Conservation (phyloP, 345 rosid genomes). For the Carallia brachiata region DNA sequence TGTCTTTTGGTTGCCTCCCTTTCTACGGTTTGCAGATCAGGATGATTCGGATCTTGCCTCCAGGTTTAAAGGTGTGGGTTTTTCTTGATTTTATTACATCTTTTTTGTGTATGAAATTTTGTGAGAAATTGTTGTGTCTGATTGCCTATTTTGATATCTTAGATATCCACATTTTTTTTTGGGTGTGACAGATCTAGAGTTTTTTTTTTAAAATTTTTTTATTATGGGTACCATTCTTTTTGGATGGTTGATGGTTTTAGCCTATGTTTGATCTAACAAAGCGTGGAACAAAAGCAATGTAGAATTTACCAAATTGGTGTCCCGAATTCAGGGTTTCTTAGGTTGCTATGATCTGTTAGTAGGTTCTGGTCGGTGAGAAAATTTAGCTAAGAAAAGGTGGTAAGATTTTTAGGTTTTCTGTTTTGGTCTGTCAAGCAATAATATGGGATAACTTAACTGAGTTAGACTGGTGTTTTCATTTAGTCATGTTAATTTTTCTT, state of each 20-base stretch:
- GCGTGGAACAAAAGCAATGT: neutral
- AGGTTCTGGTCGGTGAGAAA: conserved; percentile 10
- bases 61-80: conserved; percentile 52
- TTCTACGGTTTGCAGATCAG: conserved; percentile 54
- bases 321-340: neutral
- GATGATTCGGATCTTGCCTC: conserved; percentile 69
- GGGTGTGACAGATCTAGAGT: no score
- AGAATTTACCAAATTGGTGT: neutral
- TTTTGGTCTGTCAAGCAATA: no score
- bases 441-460: no score
- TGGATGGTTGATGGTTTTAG: neutral
- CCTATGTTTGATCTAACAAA: conserved; percentile 5
- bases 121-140: no score
- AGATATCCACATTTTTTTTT: conserved; percentile 1
- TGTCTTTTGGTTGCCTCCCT: conserved; percentile 81
- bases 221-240: neutral
- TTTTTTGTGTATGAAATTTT: no score
- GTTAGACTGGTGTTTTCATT: no score
- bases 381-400: neutral
- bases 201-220: neutral
- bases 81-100: neutral
- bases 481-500: no score
- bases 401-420: no score
- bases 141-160: neutral
- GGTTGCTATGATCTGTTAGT: neutral